phyloP scores from a whole-genome alignment of 2,329 filamentous ascomycete genomes.

The Periglandula ipomoeae region DNA sequence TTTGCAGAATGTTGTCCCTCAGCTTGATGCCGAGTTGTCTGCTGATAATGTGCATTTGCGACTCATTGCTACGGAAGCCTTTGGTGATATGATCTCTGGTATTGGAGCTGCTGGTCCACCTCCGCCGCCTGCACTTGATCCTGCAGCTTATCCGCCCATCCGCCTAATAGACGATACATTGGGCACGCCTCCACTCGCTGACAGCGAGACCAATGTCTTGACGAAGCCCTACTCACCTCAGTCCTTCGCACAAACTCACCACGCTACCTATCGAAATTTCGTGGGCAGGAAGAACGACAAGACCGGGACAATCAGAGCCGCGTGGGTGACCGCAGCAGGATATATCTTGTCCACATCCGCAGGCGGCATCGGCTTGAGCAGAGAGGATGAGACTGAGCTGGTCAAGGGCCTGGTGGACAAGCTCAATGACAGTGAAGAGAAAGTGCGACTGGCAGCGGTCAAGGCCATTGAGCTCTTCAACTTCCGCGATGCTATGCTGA shows the following conservation, averaged over 20 bases:
- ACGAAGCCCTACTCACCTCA: conserved; percentile 79
- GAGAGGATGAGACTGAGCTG: conserved; percentile 69
- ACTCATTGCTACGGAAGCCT: conserved; percentile 80
- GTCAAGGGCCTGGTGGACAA: conserved; percentile 69
- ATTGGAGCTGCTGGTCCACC: conserved; percentile 88
- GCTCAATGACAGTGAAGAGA: conserved; percentile 81
- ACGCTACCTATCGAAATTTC: conserved; percentile 72
- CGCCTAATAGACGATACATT: conserved; percentile 49
- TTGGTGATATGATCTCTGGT: conserved; percentile 89
- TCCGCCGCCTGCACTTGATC: conserved; percentile 61
- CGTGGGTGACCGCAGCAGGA: conserved; percentile 77
- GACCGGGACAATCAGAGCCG: conserved; percentile 67
- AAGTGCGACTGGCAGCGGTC: conserved; percentile 81
- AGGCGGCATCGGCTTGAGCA: conserved; percentile 77
- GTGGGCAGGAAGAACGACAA: conserved; percentile 82
- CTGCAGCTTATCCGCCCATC: conserved; percentile 73
- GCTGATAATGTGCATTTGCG: conserved; percentile 84
- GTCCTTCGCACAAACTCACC: conserved; percentile 78
- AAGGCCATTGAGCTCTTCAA: conserved; percentile 73
- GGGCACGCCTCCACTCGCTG: conserved; percentile 22
- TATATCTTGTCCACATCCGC: conserved; percentile 86
- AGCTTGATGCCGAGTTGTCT: conserved; percentile 83
- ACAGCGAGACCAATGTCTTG: conserved; percentile 51
- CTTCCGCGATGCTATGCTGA: conserved; percentile 71
- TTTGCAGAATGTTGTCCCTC: conserved; percentile 85